A percentile compares a stretch with the other conserved stretches of the same genome.
phyloP scores from a whole-genome alignment of 257 asterid genomes.

The Ligustrum vulgare region DNA sequence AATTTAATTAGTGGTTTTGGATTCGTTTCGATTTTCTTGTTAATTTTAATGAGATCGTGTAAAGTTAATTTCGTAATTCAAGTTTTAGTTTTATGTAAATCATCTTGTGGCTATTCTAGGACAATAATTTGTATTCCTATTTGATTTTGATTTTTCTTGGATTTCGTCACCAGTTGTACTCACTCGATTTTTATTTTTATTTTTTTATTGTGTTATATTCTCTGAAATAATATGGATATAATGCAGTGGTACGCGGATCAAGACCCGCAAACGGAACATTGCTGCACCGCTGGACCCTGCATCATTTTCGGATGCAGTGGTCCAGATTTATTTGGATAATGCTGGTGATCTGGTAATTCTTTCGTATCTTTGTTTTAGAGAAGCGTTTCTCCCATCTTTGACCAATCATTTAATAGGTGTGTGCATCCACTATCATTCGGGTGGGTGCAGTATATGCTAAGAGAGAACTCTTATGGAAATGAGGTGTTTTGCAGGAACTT shows the following conservation, averaged over 20 bases:
- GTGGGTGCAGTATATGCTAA: slow-evolving; percentile 9
- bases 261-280: slow-evolving; percentile 99
- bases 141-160: not conserved
- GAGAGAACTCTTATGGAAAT: slow-evolving; percentile 15
- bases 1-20: not conserved
- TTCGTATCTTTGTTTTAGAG: not conserved
- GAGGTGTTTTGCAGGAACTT: slow-evolving; percentile 67
- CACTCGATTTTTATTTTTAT: not conserved
- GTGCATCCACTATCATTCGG: not conserved
- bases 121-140: not conserved
- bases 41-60: not conserved
- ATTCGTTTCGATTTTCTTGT: slow-evolving; percentile 9
- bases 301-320: slow-evolving; percentile 99
- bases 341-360: slow-evolving; percentile 97
- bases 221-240: slow-evolving; percentile 2
- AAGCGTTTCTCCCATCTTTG: not conserved
- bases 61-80: not conserved
- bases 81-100: not conserved
- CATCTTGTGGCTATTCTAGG: not conserved
- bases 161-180: no score
- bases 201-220: slow-evolving; percentile 20
- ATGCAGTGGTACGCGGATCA: slow-evolving; percentile 99
- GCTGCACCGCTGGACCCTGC: slow-evolving; percentile 99
- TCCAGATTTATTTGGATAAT: slow-evolving; percentile 99
- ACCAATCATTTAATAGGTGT: slow-evolving; percentile 8